phyloP scores from a whole-genome alignment of 768 basidiomycete genomes.

The Boletus coccyginus region DNA sequence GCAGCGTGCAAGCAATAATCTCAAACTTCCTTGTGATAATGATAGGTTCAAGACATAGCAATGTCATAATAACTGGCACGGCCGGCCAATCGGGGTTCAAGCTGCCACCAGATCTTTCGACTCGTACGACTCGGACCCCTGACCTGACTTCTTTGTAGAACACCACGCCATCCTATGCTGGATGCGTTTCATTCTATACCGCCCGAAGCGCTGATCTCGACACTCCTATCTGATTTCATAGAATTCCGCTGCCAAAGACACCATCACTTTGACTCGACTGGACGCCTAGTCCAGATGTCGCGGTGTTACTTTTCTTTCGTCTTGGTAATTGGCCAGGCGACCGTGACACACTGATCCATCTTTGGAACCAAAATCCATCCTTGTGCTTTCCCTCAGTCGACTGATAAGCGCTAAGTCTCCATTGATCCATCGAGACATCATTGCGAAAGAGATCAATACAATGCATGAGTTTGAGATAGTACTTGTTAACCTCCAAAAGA shows the following conservation, averaged over 20 bases:
- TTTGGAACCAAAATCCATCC: background rate
- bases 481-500: conserved; percentile 7
- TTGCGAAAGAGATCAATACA: background rate
- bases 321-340: background rate
- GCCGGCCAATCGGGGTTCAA: background rate
- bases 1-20: conserved; percentile 9
- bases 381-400: background rate
- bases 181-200: background rate
- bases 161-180: conserved; percentile 9
- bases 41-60: conserved; percentile 5
- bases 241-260: background rate
- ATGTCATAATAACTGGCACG: too few species aligned
- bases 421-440: background rate
- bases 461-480: background rate
- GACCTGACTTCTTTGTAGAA: conserved; percentile 5
- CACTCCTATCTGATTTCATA: conserved; percentile 4
- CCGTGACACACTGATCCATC: background rate
- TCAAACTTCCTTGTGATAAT: conserved; percentile 4
- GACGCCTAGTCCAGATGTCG: background rate
- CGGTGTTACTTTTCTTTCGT: background rate
- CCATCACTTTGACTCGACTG: background rate
- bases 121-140: conserved; percentile 14
- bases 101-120: background rate
- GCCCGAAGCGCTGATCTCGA: conserved; percentile 4
- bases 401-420: background rate